Evolutionary conservation across 2,329 filamentous ascomycete species (phyloP).

Genomic region (Penicillium paneum): DNA sequence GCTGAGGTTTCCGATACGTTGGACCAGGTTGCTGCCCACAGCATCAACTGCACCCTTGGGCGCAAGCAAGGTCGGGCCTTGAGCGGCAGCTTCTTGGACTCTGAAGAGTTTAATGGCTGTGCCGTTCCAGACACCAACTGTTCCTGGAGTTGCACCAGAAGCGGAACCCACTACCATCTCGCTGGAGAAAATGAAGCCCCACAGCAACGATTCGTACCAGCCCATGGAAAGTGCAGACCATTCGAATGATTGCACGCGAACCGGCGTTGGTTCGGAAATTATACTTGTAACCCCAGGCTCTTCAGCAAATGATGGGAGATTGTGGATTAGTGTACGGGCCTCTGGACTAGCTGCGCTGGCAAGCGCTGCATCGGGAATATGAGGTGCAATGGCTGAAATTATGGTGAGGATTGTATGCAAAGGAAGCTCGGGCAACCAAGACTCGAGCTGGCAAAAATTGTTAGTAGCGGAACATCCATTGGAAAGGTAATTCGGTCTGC

Average conservation of each 20-base stretch:
- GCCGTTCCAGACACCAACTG: slow-evolving; percentile 90
- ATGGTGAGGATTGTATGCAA: slow-evolving; percentile 80
- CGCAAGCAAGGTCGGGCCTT: slow-evolving; percentile 76
- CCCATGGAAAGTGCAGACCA: slow-evolving; percentile 88
- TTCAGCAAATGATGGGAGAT: slow-evolving; percentile 44
- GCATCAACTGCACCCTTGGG: slow-evolving; percentile 90
- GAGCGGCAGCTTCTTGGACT: slow-evolving; percentile 77
- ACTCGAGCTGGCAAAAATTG: slow-evolving; percentile 63
- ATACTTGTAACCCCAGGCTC: slow-evolving; percentile 65
- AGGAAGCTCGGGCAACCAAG: slow-evolving; percentile 87
- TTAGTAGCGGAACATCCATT: slow-evolving; percentile 13
- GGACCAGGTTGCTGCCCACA: slow-evolving; percentile 84
- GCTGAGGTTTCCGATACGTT: slow-evolving; percentile 78
- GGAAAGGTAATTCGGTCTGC: not conserved
- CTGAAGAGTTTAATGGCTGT: slow-evolving; percentile 84
- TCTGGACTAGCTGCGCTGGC: slow-evolving; percentile 40
- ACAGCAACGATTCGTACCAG: slow-evolving; percentile 93
- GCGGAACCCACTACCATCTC: slow-evolving; percentile 67
- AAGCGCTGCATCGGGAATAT: slow-evolving; percentile 49
- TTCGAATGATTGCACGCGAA: slow-evolving; percentile 84
- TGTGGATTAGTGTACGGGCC: slow-evolving; percentile 42
- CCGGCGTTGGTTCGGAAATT: slow-evolving; percentile 63
- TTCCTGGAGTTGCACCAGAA: slow-evolving; percentile 63
- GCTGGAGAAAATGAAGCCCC: slow-evolving; percentile 86
- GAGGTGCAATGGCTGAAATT: slow-evolving; percentile 59